These are phyloP conservation scores for Populus deltoides DNA, from an alignment of 345 rosid species.

Conservation along the genomic window DNA sequence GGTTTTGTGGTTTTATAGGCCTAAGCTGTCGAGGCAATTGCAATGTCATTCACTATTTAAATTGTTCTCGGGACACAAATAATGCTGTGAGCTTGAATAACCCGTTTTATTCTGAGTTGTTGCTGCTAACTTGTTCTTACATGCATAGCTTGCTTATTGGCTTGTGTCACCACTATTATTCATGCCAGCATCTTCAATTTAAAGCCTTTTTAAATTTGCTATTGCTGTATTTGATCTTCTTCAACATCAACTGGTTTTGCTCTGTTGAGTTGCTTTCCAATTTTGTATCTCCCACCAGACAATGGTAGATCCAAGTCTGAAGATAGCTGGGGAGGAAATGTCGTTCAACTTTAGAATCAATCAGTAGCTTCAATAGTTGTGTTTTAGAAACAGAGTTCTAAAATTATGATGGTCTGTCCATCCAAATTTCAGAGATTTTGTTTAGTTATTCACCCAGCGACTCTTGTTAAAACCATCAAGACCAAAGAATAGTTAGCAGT, in stretches of 20 bases:
- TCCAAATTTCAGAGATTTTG: neutral
- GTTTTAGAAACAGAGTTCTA: neutral
- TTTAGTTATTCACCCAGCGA: neutral
- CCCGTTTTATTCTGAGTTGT: neutral
- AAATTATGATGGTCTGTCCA: neutral
- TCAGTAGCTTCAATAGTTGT: neutral
- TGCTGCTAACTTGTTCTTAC: neutral
- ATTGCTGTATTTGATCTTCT: neutral
- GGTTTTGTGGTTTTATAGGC: neutral
- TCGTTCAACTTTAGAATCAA: neutral
- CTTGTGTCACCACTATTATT: neutral
- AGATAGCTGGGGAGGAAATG: neutral
- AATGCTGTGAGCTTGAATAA: slow-evolving; percentile 16
- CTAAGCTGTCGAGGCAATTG: slow-evolving; percentile 4
- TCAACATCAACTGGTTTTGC: neutral
- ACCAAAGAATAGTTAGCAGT: too few species aligned
- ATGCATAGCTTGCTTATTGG: neutral
- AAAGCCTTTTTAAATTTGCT: neutral
- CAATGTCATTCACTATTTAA: neutral
- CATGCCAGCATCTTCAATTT: neutral
- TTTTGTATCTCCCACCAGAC: neutral
- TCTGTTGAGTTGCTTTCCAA: neutral
- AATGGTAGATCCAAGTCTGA: neutral
- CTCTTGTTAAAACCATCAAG: neutral
- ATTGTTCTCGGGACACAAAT: slow-evolving; percentile 17